Evolutionary conservation across 306 rosid genomes (phyloP), one percentile per base, ranked within the genome.

Genomic region (Carpinus viminea): DNA sequence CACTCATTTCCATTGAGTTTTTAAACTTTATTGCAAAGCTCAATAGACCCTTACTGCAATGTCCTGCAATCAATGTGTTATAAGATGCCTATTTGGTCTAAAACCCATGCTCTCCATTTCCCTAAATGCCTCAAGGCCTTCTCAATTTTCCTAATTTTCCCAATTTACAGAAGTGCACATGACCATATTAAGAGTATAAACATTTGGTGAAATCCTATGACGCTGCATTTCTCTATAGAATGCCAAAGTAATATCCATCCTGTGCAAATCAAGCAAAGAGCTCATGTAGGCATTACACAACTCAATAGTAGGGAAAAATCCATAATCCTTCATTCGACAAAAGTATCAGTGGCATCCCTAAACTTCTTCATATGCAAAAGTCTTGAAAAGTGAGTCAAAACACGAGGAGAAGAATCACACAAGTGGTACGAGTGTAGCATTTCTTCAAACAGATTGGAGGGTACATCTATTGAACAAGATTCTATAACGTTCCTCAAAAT

Each of bases 261-360:
- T 89, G 7, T 72, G 84, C 38, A 92, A 81, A 20, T 73, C 82
- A 76, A 92, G 91, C 85, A 88, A 26, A 0, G 95, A 88, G 80
- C 95, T 89, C 12, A 94, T 8, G 77, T 77, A 94, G 0, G 93
- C 95, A 74, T 89, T 94, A 80, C 97, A 94, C 12, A 92, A 94
- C 65, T 86, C 91, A 11, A 92, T 81, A 26, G 88, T 81, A 0
- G 95, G 98, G 54, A 83, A 87, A 74, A 91, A 88, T 3, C 97
- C 98, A 60, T 91, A 83, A 21, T 87, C 90, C 82, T 91, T 92
- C 97, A 94, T 94, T 51, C 52, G 78, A 53, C 78, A 38, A 34
- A 94, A 2, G 80, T 87, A 48, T 89, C 83, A 17, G 92, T 87
- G 53, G 93, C 93, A 51, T 74, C 1, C 73, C 96, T 84, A 13